Conservation (phyloP, 805 yeast genomes). For the Candida quercuum region DNA sequence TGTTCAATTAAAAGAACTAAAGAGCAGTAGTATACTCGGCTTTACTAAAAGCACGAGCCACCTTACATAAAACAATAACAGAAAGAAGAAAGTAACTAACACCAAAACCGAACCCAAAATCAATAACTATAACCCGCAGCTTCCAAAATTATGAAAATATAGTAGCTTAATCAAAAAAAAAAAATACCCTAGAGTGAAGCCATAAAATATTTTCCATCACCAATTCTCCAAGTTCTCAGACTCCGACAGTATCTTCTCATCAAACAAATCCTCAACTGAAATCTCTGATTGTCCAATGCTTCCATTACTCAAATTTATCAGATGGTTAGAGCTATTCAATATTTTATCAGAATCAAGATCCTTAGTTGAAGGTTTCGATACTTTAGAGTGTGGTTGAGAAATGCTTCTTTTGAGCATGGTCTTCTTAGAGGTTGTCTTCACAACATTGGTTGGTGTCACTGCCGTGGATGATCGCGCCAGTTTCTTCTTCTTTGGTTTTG, state of each 20-base stretch:
- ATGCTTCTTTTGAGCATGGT: conserved; percentile 17
- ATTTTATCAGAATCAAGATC: background rate
- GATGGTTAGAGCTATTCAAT: background rate
- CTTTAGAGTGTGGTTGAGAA: conserved; percentile 20
- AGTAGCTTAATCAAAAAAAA: too few relatives aligned
- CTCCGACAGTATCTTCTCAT: conserved; percentile 5
- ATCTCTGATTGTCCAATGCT: background rate
- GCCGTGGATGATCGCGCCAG: conserved; percentile 19
- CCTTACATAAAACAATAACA: too few relatives aligned
- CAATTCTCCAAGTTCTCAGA: conserved; percentile 5
- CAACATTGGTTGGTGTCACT: conserved; percentile 2
- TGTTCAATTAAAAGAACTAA: too few relatives aligned
- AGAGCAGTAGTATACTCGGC: too few relatives aligned
- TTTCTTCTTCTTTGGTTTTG: conserved; percentile 15
- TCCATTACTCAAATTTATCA: background rate
- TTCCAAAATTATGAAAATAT: too few relatives aligned
- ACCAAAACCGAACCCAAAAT: too few relatives aligned
- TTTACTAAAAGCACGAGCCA: too few relatives aligned
- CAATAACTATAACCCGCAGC: too few relatives aligned
- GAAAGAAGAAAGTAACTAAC: too few relatives aligned
- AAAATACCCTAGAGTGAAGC: too few relatives aligned
- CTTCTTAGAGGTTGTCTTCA: conserved; percentile 14
- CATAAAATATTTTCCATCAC: too few relatives aligned
- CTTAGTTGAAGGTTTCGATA: conserved; percentile 5
- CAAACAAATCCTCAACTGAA: conserved; percentile 9